A percentile compares a stretch with the other conserved stretches of the same genome.
phyloP scores from a whole-genome alignment of 2,329 filamentous ascomycete genomes.

The Diaporthe sp. region DNA sequence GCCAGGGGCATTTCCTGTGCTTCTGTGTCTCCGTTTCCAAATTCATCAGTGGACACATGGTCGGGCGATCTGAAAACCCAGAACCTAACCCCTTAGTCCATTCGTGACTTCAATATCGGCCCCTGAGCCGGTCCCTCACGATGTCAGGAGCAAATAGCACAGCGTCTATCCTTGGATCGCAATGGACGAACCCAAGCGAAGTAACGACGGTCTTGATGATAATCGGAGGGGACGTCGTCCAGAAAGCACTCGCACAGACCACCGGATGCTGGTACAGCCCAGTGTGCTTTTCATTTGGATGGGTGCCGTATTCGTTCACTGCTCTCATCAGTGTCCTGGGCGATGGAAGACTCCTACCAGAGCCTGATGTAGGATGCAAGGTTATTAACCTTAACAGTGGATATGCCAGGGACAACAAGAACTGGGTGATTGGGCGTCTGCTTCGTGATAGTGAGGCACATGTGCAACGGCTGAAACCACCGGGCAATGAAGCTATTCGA shows the following conservation, averaged over 20 bases:
- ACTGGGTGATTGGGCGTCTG: conserved; percentile 41
- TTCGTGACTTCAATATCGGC: background rate
- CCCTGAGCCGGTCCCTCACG: background rate
- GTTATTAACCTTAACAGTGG: conserved; percentile 45
- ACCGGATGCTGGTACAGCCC: conserved; percentile 42
- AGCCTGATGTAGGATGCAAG: conserved; percentile 43
- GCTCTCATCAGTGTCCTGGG: conserved; percentile 43
- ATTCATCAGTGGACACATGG: background rate
- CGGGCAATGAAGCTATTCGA: conserved; percentile 34
- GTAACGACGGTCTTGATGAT: conserved; percentile 43
- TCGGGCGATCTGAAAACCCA: background rate
- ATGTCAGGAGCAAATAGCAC: conserved; percentile 1
- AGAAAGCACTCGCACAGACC: conserved; percentile 42
- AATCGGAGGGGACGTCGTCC: conserved; percentile 45
- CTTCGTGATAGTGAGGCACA: conserved; percentile 38
- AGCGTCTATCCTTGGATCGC: conserved; percentile 7
- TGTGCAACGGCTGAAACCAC: background rate
- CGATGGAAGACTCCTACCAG: conserved; percentile 43
- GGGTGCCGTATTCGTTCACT: conserved; percentile 44
- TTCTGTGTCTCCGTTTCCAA: background rate
- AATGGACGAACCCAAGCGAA: conserved; percentile 43
- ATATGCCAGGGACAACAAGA: conserved; percentile 42
- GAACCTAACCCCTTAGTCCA: background rate
- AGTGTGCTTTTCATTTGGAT: conserved; percentile 47
- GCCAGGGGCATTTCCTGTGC: background rate